Conservation (phyloP, 192 early-diverging fungal species). For the Backusella westeae region DNA sequence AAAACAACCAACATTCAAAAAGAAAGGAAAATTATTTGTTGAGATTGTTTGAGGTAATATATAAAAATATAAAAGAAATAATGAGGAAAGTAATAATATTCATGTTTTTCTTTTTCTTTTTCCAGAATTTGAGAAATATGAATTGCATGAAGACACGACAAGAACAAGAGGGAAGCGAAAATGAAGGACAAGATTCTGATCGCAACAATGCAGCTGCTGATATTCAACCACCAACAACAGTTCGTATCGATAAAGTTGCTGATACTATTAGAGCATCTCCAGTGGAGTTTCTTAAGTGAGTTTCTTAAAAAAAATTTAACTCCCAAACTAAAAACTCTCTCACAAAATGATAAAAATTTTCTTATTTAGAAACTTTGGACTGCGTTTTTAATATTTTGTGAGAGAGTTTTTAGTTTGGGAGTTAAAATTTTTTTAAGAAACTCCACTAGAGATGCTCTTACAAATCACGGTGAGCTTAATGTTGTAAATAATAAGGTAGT, state of each 20-base stretch:
- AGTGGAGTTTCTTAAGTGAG: no score
- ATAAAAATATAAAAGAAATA: background rate
- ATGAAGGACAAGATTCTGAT: background rate
- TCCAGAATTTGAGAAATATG: slow-evolving; percentile 6
- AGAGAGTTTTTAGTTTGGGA: no score
- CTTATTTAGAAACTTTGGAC: no score
- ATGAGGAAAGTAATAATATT: background rate
- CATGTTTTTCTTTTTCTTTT: background rate
- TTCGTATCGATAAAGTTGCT: slow-evolving; percentile 5
- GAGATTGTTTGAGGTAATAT: background rate
- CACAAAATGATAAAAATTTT: no score
- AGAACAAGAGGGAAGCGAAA: slow-evolving; percentile 4
- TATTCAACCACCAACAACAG: slow-evolving; percentile 9
- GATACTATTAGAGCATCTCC: no score
- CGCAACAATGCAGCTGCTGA: background rate
- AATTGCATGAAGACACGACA: slow-evolving; percentile 4
- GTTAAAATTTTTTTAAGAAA: no score
- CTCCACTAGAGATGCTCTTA: no score
- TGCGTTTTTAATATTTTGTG: no score
- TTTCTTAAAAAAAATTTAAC: no score
- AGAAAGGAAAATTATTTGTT: background rate
- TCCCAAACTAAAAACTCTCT: no score
- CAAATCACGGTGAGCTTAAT: slow-evolving; percentile 11
- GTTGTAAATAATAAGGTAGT: background rate
- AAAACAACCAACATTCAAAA: background rate